These are phyloP conservation scores for Diplodia sapinea DNA, from an alignment of 2,329 filamentous ascomycete species.

Conservation along the genomic window DNA sequence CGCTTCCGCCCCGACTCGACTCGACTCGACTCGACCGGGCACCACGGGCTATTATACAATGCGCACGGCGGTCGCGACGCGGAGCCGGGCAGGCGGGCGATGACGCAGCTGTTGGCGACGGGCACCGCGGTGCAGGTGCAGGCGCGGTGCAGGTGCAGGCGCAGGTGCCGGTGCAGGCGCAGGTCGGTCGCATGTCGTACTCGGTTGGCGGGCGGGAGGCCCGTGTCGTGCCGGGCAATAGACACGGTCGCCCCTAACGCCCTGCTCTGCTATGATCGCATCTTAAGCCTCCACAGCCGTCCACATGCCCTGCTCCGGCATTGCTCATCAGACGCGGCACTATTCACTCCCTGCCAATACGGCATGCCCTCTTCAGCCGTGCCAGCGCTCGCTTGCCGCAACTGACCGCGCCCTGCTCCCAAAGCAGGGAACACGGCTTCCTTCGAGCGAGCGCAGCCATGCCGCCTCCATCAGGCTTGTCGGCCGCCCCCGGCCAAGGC, in stretches of 20 bases:
- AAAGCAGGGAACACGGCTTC: slow-evolving; percentile 2
- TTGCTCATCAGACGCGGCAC: neutral
- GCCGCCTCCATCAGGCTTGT: slow-evolving; percentile 4
- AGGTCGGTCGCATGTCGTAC: neutral
- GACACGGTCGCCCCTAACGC: slow-evolving; percentile 1
- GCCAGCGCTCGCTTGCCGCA: slow-evolving; percentile 7
- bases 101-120: slow-evolving; percentile 6
- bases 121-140: too few relatives aligned
- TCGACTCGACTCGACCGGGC: too few relatives aligned
- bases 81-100: neutral
- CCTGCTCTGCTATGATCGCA: slow-evolving; percentile 17
- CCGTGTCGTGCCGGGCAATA: neutral
- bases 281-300: slow-evolving; percentile 28
- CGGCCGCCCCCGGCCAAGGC: neutral
- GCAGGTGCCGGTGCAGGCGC: too few relatives aligned
- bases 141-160: too few relatives aligned
- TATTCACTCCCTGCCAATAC: slow-evolving; percentile 4
- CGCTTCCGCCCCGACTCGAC: too few relatives aligned
- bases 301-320: slow-evolving; percentile 15
- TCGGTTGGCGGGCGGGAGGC: neutral
- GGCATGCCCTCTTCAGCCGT: slow-evolving; percentile 2
- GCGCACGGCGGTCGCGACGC: too few relatives aligned
- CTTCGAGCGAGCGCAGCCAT: neutral
- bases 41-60: too few relatives aligned
- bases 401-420: neutral